A percentile compares a stretch with the other conserved stretches of the same genome.
phyloP scores from a whole-genome alignment of 306 rosid species.

The Urtica urens region DNA sequence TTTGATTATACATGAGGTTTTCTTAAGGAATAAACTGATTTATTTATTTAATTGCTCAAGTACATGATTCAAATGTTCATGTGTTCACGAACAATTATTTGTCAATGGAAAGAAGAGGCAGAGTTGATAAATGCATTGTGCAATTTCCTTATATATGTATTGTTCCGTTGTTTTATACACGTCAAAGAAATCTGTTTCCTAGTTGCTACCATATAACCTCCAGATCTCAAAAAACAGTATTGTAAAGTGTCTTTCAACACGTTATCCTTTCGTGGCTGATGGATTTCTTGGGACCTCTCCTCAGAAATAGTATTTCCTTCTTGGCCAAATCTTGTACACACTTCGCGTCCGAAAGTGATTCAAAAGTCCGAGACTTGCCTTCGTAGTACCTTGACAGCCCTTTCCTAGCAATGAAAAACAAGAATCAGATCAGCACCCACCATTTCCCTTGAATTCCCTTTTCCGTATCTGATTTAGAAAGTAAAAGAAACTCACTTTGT shows the following conservation, averaged over 20 bases:
- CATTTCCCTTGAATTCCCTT: no score
- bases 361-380: conserved; percentile 32
- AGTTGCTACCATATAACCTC: no score
- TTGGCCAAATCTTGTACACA: conserved; percentile 31
- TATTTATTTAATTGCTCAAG: no score
- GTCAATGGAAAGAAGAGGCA: no score
- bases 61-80: no score
- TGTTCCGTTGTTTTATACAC: no score
- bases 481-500: conserved; percentile 4
- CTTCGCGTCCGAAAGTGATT: conserved; percentile 23
- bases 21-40: no score
- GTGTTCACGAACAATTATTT: no score
- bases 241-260: conserved; percentile 29
- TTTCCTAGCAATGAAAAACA: conserved; percentile 16
- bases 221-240: no score
- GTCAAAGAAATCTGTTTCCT: no score
- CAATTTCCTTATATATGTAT: no score
- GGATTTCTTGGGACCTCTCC: conserved; percentile 12
- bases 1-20: conserved; percentile 46
- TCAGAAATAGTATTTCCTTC: conserved; percentile 19
- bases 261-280: conserved; percentile 16
- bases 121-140: no score
- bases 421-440: neutral
- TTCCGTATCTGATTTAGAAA: neutral
- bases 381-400: conserved; percentile 30